Evolutionary conservation across 2,329 filamentous ascomycete species (phyloP).

Genomic region (Immersiporthe knoxdaviesiana): DNA sequence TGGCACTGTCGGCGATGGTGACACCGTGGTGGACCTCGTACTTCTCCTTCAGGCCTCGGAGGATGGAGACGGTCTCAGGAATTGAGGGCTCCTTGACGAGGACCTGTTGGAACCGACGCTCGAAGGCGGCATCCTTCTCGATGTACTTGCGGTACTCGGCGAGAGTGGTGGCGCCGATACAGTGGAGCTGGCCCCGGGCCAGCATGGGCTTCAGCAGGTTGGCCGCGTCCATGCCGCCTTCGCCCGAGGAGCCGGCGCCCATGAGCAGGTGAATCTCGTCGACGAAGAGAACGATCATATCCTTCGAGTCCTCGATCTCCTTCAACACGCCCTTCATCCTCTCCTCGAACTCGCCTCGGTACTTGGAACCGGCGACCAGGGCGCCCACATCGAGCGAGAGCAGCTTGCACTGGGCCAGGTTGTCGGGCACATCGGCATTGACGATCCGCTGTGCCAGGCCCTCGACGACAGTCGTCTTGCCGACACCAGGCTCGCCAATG

Average conservation of each 20-base stretch:
- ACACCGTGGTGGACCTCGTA: slow-evolving; percentile 99
- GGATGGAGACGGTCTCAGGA: slow-evolving; percentile 90
- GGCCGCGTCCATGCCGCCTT: slow-evolving; percentile 98
- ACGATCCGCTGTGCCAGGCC: slow-evolving; percentile 94
- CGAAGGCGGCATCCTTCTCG: slow-evolving; percentile 97
- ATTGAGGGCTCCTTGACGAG: slow-evolving; percentile 92
- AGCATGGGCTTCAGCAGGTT: slow-evolving; percentile 98
- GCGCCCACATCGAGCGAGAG: slow-evolving; percentile 95
- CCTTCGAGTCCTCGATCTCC: slow-evolving; percentile 91
- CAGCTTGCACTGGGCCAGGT: slow-evolving; percentile 89
- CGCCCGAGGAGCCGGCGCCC: slow-evolving; percentile 92
- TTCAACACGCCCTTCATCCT: slow-evolving; percentile 99
- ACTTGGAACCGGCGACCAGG: slow-evolving; percentile 96
- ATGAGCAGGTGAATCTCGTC: slow-evolving; percentile 99
- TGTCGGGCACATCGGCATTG: slow-evolving; percentile 94
- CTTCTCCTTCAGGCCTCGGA: slow-evolving; percentile 96
- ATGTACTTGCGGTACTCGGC: slow-evolving; percentile 98
- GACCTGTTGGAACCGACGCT: slow-evolving; percentile 98
- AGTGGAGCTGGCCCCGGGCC: slow-evolving; percentile 93
- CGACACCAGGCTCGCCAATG: slow-evolving; percentile 96
- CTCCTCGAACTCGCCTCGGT: slow-evolving; percentile 97
- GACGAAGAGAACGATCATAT: slow-evolving; percentile 97
- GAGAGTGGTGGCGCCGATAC: slow-evolving; percentile 94
- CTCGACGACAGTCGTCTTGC: slow-evolving; percentile 97
- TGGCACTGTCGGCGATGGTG: slow-evolving; percentile 90